phyloP scores from a whole-genome alignment of 345 rosid species.

The Adansonia digitata region DNA sequence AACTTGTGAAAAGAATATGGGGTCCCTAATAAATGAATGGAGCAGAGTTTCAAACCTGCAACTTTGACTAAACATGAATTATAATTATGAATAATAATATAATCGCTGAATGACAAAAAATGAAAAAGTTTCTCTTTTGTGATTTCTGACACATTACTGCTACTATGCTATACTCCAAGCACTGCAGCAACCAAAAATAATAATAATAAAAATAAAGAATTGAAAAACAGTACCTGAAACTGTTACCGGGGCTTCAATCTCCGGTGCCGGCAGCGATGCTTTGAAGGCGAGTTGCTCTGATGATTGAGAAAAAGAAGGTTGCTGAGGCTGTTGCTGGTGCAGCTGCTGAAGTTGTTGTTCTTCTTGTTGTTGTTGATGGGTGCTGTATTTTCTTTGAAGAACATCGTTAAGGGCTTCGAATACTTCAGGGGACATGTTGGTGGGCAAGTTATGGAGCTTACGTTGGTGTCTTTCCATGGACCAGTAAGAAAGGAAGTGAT shows the following conservation, averaged over 20 bases:
- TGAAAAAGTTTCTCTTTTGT: conserved; percentile 24
- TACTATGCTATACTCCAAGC: conserved; percentile 10
- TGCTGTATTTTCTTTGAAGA: conserved; percentile 24
- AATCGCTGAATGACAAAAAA: conserved; percentile 22
- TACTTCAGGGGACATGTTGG: conserved; percentile 30
- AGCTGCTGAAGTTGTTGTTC: too few species aligned
- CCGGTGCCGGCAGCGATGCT: background rate
- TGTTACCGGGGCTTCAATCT: conserved; percentile 12
- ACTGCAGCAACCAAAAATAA: background rate
- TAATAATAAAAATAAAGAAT: background rate
- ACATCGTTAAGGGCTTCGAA: conserved; percentile 29
- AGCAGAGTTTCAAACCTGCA: conserved; percentile 37
- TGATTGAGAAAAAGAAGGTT: background rate
- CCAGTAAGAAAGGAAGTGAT: conserved; percentile 25
- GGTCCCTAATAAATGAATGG: conserved; percentile 19
- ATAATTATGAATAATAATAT: background rate
- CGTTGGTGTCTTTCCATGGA: conserved; percentile 28
- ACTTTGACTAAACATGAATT: conserved; percentile 35
- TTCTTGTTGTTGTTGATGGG: background rate
- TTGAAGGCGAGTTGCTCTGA: background rate
- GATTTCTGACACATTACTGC: conserved; percentile 28
- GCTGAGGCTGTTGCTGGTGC: conserved; percentile 1
- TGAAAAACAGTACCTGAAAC: conserved; percentile 15
- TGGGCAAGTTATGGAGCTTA: conserved; percentile 32
- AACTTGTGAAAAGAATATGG: conserved; percentile 1